Evolutionary conservation across 1,284 basidiomycete genomes (phyloP).

Genomic region (Anthracocystis setariae): DNA sequence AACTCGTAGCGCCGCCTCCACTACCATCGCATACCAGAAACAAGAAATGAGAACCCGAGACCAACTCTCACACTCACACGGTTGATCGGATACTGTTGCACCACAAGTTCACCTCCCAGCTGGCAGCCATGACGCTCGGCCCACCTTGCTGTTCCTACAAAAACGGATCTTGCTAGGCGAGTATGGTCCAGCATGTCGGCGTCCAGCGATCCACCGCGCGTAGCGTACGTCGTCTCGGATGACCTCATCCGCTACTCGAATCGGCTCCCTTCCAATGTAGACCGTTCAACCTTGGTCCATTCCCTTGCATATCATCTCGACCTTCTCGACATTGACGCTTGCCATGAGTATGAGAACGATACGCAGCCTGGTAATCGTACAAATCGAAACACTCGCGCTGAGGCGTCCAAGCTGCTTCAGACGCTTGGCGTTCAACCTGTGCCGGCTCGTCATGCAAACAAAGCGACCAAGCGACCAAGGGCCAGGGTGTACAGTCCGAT

Average conservation of each 20-base stretch:
- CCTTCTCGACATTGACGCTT: conserved; percentile 32
- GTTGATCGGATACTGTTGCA: too few species aligned
- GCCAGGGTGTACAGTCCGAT: conserved; percentile 17
- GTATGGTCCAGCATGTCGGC: conserved; percentile 13
- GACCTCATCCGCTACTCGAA: conserved; percentile 74
- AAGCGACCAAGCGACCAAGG: not conserved
- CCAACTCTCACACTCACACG: too few species aligned
- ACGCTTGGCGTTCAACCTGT: too few species aligned
- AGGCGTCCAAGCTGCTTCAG: too few species aligned
- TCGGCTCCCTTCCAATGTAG: conserved; percentile 81
- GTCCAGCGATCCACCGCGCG: conserved; percentile 17
- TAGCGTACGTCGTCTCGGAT: conserved; percentile 74
- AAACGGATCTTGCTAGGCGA: not conserved
- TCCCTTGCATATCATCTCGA: conserved; percentile 70
- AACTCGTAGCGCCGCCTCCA: too few species aligned
- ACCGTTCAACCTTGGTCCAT: conserved; percentile 83
- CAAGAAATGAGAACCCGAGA: too few species aligned
- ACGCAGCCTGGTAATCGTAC: too few species aligned
- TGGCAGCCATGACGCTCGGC: not conserved
- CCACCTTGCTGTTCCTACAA: not conserved
- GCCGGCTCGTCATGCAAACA: too few species aligned
- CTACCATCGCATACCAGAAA: too few species aligned
- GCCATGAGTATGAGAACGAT: conserved; percentile 5
- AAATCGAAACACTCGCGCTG: too few species aligned
- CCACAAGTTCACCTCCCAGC: too few species aligned